Conservation (phyloP, 2,329 filamentous ascomycete genomes). For the Venturiaceae sp. region DNA sequence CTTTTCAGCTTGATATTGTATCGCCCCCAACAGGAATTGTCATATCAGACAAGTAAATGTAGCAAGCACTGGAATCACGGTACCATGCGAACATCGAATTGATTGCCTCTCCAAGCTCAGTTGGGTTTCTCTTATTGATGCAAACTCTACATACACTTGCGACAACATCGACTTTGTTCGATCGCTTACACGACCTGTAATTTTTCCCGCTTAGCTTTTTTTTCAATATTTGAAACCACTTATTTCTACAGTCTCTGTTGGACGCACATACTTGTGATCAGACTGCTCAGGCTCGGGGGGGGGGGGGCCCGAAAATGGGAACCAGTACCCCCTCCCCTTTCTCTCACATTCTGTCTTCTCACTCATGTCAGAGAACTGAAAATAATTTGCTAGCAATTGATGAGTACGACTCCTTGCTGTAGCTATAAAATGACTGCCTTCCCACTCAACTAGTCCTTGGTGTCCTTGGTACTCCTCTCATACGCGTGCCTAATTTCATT, state of each 20-base stretch:
- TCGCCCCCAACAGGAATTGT: no score
- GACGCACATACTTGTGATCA: conserved; percentile 10
- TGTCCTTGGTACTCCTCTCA: neutral
- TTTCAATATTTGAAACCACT: conserved; percentile 10
- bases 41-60: conserved; percentile 9
- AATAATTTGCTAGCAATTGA: conserved; percentile 9
- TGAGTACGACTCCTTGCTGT: conserved; percentile 7
- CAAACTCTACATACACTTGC: conserved; percentile 1
- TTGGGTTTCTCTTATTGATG: conserved; percentile 5
- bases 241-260: conserved; percentile 10
- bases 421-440: conserved; percentile 1
- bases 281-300: conserved; percentile 9
- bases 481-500: no score
- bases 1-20: no score
- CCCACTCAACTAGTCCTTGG: neutral
- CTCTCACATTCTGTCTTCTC: neutral
- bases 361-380: conserved; percentile 9
- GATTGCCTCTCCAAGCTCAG: neutral
- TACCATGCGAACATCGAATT: conserved; percentile 9
- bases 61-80: conserved; percentile 6
- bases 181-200: neutral
- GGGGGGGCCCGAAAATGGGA: conserved; percentile 3
- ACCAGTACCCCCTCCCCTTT: conserved; percentile 2
- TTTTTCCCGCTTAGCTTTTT: neutral
- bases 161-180: conserved; percentile 1